phyloP scores from a whole-genome alignment of 495 filamentous ascomycete genomes.

The Cenococcum geophilum region DNA sequence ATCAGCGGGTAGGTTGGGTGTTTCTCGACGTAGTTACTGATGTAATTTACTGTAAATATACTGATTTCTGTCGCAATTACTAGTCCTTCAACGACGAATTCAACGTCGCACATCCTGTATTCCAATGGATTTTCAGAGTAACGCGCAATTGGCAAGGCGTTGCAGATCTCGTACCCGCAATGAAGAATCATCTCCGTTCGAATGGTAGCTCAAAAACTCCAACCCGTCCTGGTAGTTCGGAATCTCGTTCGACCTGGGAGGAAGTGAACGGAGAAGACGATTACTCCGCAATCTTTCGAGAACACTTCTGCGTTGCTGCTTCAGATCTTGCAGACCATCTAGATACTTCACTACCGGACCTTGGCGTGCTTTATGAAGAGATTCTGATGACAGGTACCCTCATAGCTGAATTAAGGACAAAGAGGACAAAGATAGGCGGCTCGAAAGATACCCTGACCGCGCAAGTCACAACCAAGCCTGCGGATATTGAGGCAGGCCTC shows the following conservation, averaged over 20 bases:
- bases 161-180: conserved; percentile 59
- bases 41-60: neutral
- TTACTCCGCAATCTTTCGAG: conserved; percentile 75
- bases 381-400: conserved; percentile 51
- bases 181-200: conserved; percentile 49
- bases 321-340: conserved; percentile 62
- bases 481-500: conserved; percentile 17
- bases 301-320: conserved; percentile 78
- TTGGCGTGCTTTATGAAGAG: conserved; percentile 74
- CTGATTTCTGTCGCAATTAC: conserved; percentile 8
- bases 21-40: neutral
- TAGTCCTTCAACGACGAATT: conserved; percentile 71
- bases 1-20: conserved; percentile 51
- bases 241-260: neutral
- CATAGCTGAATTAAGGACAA: conserved; percentile 1
- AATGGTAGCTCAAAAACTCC: conserved; percentile 13
- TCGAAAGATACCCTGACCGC: conserved; percentile 11
- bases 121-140: conserved; percentile 80
- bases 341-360: conserved; percentile 52
- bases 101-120: conserved; percentile 68
- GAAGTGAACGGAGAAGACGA: conserved; percentile 35
- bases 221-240: neutral
- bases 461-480: conserved; percentile 3
- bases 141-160: conserved; percentile 69
- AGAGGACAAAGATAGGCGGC: neutral